phyloP scores from a whole-genome alignment of 2,329 filamentous ascomycete genomes.

The Claviceps sp. region DNA sequence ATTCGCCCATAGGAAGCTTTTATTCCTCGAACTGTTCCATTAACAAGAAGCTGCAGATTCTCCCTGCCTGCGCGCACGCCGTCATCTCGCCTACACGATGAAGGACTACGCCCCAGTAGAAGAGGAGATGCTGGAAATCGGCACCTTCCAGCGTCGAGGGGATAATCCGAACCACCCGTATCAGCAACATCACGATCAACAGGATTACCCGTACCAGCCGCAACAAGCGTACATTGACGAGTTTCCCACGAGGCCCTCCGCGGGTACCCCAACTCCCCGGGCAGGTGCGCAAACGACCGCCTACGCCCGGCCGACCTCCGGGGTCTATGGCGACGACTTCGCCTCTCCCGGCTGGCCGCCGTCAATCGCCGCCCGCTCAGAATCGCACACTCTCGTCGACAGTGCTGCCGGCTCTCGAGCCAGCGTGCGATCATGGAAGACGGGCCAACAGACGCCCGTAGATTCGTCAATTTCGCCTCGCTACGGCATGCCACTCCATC shows the following conservation, averaged over 20 bases:
- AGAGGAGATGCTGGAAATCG: constrained; percentile 23
- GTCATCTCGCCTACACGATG: constrained; percentile 10
- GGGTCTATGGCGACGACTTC: constrained; percentile 4
- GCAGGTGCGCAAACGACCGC: not conserved
- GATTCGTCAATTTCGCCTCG: constrained; percentile 6
- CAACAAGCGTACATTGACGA: constrained; percentile 13
- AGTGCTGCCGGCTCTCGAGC: constrained; percentile 13
- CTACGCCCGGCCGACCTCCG: constrained; percentile 3
- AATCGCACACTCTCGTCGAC: constrained; percentile 17
- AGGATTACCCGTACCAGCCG: constrained; percentile 14
- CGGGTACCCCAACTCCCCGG: constrained; percentile 2
- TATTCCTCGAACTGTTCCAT: not conserved
- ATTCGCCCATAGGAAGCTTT: not conserved
- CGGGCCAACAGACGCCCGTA: constrained; percentile 8
- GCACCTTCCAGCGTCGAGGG: constrained; percentile 12
- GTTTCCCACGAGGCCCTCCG: not conserved
- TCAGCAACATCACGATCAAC: constrained; percentile 10
- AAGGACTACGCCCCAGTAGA: constrained; percentile 18
- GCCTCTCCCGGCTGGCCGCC: constrained; percentile 9
- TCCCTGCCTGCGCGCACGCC: not conserved
- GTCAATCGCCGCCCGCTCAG: constrained; percentile 11
- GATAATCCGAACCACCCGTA: constrained; percentile 2
- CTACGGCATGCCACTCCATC: constrained; percentile 6
- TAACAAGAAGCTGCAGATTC: not conserved
- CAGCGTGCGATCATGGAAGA: constrained; percentile 13